phyloP scores from a whole-genome alignment of 1,284 basidiomycete species.

The Phylloboletellus chloephorus region DNA sequence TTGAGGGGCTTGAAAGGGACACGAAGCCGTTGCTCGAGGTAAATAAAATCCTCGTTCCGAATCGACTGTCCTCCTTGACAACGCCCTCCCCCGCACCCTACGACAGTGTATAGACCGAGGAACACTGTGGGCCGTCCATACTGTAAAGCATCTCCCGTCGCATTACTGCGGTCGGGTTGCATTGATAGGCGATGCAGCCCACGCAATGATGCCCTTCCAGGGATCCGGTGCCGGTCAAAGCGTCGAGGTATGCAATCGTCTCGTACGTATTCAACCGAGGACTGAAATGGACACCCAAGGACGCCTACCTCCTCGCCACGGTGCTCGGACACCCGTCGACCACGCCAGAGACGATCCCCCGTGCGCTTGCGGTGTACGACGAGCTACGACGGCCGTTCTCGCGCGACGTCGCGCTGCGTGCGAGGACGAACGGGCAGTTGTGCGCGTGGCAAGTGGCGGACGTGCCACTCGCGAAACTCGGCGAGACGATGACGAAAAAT shows the following conservation, averaged over 20 bases:
- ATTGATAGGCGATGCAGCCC: conserved; percentile 53
- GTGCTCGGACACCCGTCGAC: conserved; percentile 41
- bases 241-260: conserved; percentile 40
- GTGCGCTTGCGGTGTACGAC: conserved; percentile 39
- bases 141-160: conserved; percentile 36
- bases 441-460: conserved; percentile 12
- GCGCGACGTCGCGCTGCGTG: conserved; percentile 23
- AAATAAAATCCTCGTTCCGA: background rate
- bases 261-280: background rate
- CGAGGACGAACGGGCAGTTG: conserved; percentile 18
- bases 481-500: conserved; percentile 17
- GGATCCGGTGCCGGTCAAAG: conserved; percentile 53
- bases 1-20: conserved; percentile 29
- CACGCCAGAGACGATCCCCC: conserved; percentile 31
- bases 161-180: conserved; percentile 39
- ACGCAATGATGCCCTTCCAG: conserved; percentile 52
- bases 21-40: conserved; percentile 26
- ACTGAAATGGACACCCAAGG: conserved; percentile 23
- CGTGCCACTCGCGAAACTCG: conserved; percentile 13
- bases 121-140: conserved; percentile 48
- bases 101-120: conserved; percentile 36
- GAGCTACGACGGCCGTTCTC: conserved; percentile 39
- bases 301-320: conserved; percentile 38
- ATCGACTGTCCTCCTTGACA: background rate
- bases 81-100: background rate